Evolutionary conservation across 805 yeast species (phyloP).

Genomic region (Yamadazyma sp.): DNA sequence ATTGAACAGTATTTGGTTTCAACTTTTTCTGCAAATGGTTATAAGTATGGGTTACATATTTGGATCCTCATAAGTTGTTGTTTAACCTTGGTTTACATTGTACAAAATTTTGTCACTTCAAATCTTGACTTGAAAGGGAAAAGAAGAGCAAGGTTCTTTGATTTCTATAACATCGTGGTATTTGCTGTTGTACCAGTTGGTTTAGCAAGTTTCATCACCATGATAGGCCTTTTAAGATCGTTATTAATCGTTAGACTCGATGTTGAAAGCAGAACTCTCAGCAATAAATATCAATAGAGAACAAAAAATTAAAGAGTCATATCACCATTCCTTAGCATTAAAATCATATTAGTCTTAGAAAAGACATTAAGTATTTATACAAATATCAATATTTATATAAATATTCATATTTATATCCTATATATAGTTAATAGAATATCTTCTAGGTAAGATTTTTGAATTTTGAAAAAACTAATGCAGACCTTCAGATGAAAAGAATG

Average conservation of each 20-base stretch:
- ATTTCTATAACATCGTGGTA: slow-evolving; percentile 83
- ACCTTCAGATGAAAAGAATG: no score
- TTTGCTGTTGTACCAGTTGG: slow-evolving; percentile 99
- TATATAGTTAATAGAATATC: no score
- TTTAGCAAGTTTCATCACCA: slow-evolving; percentile 86
- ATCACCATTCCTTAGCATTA: no score
- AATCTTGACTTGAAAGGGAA: slow-evolving; percentile 53
- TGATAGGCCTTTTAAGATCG: slow-evolving; percentile 78
- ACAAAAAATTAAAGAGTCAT: no score
- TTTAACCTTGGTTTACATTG: slow-evolving; percentile 72
- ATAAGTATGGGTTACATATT: slow-evolving; percentile 74
- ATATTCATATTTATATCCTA: no score
- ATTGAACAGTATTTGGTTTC: slow-evolving; percentile 66
- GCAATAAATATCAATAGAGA: no score
- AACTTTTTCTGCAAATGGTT: slow-evolving; percentile 63
- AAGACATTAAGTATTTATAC: neutral
- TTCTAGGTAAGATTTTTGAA: no score
- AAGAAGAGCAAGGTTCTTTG: slow-evolving; percentile 63
- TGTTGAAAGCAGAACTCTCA: slow-evolving; percentile 26
- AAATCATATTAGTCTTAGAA: neutral
- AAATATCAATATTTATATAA: neutral
- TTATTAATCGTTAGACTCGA: slow-evolving; percentile 73
- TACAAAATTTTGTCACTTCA: slow-evolving; percentile 86
- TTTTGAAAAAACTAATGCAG: no score
- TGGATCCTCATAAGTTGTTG: slow-evolving; percentile 91